phyloP scores from a whole-genome alignment of 83 land plant species.

The Diphasiastrum complanatum region DNA sequence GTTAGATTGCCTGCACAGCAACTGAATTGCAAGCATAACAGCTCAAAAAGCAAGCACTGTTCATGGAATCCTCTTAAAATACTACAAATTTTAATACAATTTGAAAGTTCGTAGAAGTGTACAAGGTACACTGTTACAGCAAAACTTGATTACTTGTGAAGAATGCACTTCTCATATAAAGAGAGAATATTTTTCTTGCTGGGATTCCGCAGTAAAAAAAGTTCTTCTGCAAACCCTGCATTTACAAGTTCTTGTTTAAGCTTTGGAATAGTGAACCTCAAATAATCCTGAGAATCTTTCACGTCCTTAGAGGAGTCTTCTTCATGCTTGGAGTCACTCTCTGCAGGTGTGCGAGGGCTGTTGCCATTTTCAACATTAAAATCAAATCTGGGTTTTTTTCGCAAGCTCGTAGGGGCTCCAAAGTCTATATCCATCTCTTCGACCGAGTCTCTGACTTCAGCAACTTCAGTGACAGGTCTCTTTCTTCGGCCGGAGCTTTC shows the following conservation, averaged over 20 bases:
- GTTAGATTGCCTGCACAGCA: too few relatives aligned
- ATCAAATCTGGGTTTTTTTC: neutral
- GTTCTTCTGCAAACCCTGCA: neutral
- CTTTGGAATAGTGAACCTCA: neutral
- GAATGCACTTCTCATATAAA: slow-evolving; percentile 1
- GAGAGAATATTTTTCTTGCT: neutral
- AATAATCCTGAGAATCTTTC: neutral
- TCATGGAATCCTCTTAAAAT: too few relatives aligned
- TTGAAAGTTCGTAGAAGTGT: too few relatives aligned
- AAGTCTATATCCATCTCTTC: neutral
- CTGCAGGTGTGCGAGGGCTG: neutral
- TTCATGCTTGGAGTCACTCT: neutral
- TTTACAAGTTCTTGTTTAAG: neutral
- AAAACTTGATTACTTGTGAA: neutral
- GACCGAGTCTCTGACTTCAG: neutral
- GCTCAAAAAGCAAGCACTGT: too few relatives aligned
- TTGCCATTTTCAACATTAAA: neutral
- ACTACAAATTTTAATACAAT: too few relatives aligned
- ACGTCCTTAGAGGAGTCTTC: neutral
- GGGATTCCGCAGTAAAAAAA: neutral
- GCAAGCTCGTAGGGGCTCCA: neutral
- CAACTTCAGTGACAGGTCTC: neutral
- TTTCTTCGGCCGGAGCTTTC: neutral
- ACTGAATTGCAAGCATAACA: too few relatives aligned
- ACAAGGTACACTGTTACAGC: too few relatives aligned